phyloP scores from a whole-genome alignment of 495 filamentous ascomycete genomes.

The Xylaria flabelliformis region DNA sequence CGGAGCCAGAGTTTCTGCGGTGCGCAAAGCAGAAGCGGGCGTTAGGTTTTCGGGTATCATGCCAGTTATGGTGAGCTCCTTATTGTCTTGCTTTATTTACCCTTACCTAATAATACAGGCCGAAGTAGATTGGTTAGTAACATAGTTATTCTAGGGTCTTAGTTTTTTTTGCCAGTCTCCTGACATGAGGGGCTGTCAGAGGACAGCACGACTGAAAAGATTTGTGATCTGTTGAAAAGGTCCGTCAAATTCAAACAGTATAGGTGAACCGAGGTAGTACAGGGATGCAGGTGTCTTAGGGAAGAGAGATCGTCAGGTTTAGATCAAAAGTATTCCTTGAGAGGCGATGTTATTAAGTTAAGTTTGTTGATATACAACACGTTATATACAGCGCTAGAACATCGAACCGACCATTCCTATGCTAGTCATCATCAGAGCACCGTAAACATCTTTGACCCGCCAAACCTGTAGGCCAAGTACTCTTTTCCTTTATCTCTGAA shows the following conservation, averaged over 20 bases:
- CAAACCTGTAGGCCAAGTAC: conserved; percentile 40
- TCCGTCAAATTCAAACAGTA: not conserved
- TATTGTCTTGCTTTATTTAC: not conserved
- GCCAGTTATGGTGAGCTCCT: not conserved
- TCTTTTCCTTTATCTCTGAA: conserved; percentile 53
- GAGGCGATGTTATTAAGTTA: conserved; percentile 44
- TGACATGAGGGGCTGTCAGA: not conserved
- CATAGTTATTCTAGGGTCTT: not conserved
- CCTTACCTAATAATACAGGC: not conserved
- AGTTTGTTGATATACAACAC: conserved; percentile 32
- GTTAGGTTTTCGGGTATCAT: not conserved
- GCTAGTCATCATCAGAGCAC: conserved; percentile 36
- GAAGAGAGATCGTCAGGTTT: not conserved
- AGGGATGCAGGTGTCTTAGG: not conserved
- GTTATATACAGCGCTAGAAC: conserved; percentile 41
- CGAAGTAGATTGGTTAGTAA: not conserved
- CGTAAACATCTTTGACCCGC: conserved; percentile 30
- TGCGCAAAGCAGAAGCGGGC: not conserved
- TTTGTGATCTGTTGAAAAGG: not conserved
- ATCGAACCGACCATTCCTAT: conserved; percentile 32
- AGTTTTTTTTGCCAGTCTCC: not conserved
- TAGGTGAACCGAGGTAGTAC: not conserved
- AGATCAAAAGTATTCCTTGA: conserved; percentile 28
- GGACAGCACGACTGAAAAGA: not conserved
- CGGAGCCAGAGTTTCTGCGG: conserved; percentile 36